Conservation (phyloP, 106 monocot genomes). For the Apostasia ramifera region DNA sequence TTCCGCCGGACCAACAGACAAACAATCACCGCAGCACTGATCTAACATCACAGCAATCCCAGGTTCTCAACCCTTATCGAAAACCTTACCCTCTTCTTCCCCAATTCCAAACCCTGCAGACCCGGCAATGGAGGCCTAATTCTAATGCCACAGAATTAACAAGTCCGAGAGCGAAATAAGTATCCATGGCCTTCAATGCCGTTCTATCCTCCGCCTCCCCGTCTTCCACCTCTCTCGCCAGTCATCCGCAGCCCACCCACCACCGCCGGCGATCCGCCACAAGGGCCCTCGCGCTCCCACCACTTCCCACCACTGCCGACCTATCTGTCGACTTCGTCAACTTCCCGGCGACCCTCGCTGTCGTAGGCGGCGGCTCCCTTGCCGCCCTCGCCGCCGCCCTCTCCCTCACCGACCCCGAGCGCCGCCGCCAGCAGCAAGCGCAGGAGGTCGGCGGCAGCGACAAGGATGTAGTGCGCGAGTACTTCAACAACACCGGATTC, state of each 20-base stretch:
- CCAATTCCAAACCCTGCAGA: neutral
- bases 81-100: neutral
- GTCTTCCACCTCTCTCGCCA: conserved; percentile 10
- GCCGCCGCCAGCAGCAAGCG: conserved; percentile 66
- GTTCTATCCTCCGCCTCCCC: neutral
- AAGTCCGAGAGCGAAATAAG: neutral
- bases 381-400: conserved; percentile 64
- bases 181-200: neutral
- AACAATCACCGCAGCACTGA: no score
- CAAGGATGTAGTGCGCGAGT: conserved; percentile 84
- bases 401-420: conserved; percentile 83
- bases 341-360: conserved; percentile 3
- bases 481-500: conserved; percentile 97
- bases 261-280: conserved; percentile 1
- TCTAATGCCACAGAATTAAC: neutral
- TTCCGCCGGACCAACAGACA: no score
- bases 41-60: no score
- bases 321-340: conserved; percentile 14
- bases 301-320: conserved; percentile 1
- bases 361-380: conserved; percentile 45
- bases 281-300: conserved; percentile 11
- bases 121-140: neutral
- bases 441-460: conserved; percentile 65
- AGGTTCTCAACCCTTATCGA: neutral
- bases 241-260: neutral